Evolutionary conservation across 2,329 filamentous ascomycete genomes (phyloP).

Genomic region (Aspergillus sergii): DNA sequence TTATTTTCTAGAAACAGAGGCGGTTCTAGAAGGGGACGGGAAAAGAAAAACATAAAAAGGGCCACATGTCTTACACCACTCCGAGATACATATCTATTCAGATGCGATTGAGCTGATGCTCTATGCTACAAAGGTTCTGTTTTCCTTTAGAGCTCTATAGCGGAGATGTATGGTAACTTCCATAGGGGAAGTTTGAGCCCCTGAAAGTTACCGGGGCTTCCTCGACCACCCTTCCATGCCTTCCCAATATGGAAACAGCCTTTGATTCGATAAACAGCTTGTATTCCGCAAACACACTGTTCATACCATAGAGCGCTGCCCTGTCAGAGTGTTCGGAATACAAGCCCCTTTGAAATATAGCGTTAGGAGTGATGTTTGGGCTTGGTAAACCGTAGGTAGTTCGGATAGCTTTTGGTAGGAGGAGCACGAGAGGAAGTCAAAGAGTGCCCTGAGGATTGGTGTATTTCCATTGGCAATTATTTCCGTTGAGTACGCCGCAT

Average conservation of each 20-base stretch:
- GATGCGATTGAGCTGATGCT: not conserved
- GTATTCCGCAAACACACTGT: no score
- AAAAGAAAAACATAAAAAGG: not conserved
- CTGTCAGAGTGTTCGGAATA: not conserved
- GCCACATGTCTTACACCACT: not conserved
- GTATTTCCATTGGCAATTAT: not conserved
- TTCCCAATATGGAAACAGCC: not conserved
- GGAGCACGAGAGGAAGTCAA: not conserved
- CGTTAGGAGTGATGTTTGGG: not conserved
- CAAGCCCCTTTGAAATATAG: not conserved
- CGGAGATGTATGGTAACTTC: not conserved
- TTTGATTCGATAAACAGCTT: not conserved
- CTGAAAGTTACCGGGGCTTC: not conserved
- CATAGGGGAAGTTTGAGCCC: not conserved
- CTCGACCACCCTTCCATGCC: not conserved
- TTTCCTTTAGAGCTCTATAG: not conserved
- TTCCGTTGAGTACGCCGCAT: not conserved
- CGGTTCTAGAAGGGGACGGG: not conserved
- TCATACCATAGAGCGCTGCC: not conserved
- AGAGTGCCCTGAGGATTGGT: not conserved
- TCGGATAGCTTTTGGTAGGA: not conserved
- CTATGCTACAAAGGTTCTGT: not conserved
- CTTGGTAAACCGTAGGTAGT: not conserved
- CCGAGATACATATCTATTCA: not conserved
- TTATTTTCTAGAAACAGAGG: not conserved